A percentile compares a stretch with the other conserved stretches of the same genome.
phyloP scores from a whole-genome alignment of 2,329 filamentous ascomycete genomes.

The Elsinoe batatas region DNA sequence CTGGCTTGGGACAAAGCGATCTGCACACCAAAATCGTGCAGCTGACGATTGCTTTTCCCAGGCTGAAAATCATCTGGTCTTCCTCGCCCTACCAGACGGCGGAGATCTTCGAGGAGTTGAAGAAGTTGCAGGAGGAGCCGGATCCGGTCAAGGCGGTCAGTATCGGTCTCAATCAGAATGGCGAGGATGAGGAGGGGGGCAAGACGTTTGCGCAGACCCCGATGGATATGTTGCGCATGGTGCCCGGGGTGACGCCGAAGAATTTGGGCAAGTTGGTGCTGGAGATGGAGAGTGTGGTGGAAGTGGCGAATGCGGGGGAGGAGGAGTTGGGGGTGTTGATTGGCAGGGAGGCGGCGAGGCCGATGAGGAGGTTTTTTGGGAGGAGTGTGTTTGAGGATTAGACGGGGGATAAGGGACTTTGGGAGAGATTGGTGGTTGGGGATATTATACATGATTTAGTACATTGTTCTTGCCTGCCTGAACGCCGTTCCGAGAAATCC shows the following conservation, averaged over 20 bases:
- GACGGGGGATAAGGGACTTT: background rate
- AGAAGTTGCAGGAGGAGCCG: slow-evolving; percentile 80
- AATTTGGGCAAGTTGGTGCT: slow-evolving; percentile 64
- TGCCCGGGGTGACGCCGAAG: slow-evolving; percentile 76
- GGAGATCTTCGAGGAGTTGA: slow-evolving; percentile 90
- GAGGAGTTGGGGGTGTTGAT: slow-evolving; percentile 64
- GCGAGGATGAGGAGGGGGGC: slow-evolving; percentile 38
- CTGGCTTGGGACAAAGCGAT: slow-evolving; percentile 56
- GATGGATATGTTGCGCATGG: slow-evolving; percentile 77
- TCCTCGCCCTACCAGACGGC: slow-evolving; percentile 90
- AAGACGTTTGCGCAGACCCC: slow-evolving; percentile 73
- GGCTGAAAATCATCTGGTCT: slow-evolving; percentile 86
- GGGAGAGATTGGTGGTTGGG: too few species aligned
- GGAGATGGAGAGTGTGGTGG: slow-evolving; percentile 63
- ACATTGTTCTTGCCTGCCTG: background rate
- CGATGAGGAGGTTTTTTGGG: slow-evolving; percentile 75
- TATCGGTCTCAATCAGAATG: slow-evolving; percentile 58
- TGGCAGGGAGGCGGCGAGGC: slow-evolving; percentile 64
- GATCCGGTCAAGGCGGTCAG: slow-evolving; percentile 81
- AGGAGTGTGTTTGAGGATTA: slow-evolving; percentile 45
- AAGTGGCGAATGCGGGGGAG: slow-evolving; percentile 77
- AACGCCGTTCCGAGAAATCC: background rate
- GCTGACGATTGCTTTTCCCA: slow-evolving; percentile 83
- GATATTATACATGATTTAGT: too few species aligned
- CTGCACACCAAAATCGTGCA: slow-evolving; percentile 87